Evolutionary conservation across 805 yeast species (phyloP), one percentile per base, ranked within the genome.

Genomic region (Myxozyma melibiosi): DNA sequence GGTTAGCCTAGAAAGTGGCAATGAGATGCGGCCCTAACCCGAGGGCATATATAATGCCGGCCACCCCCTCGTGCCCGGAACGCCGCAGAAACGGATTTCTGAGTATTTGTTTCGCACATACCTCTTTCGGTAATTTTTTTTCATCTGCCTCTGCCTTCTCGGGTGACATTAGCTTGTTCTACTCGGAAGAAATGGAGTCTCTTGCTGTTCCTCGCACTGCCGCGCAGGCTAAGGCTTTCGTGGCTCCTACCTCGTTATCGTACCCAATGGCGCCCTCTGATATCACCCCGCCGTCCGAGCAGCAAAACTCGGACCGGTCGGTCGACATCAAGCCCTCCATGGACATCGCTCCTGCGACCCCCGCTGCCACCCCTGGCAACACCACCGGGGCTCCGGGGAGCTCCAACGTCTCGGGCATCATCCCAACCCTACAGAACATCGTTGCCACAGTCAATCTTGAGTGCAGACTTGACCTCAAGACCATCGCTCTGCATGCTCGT

Each of bases 361-460:
- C 58, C 11, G 57, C 59, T 14, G 53, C 64, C 16, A 44, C 62
- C 20, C 53, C 62, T 20, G 58, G 53, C 13, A 27, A 20, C 16
- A 50, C 33, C 18, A 52, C 61, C n/a, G 49, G 35, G 18, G 48
- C 51, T n/a, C 48, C 51, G 13, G 39, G 43, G 6, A 88, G 83
- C 60, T 85, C 85, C 27, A 85, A 92, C 1, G 85, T 95, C 1
- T 88, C 97, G 0, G 99, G 99, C 41, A 92, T 94, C 53, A 96
- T 94, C 6, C 99, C 99, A 44, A 92, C 98, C 0, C 75, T 86
- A 65, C 79, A 76, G 68, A 94, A 94, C 77, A 94, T 94, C 54
- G 99, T 94, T 47, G 99, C 99, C 34, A 94, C 99, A 0, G 99
- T 94, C 58, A 92, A 94, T 70, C 79, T 94, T 71, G 98, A 94